Percentiles rank a stretch among this genome's conserved stretches.
These are phyloP conservation scores for Plasmopara halstedii DNA, from an alignment of 352 stramenopile genomes.

Conservation along the genomic window DNA sequence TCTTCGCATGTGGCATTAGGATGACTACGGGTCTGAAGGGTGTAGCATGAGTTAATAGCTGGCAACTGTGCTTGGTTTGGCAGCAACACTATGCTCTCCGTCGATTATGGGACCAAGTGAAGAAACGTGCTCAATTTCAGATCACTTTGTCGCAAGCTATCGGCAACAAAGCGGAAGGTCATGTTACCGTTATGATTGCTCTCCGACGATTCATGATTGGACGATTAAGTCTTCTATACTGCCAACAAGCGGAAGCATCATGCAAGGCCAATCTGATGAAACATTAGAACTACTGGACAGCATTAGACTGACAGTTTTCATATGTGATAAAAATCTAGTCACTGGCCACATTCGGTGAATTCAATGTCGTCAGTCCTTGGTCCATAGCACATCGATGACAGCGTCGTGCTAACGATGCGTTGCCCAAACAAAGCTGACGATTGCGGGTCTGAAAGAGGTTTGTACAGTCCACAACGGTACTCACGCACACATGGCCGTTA, in stretches of 20 bases:
- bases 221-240: slow-evolving; percentile 53
- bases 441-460: slow-evolving; percentile 66
- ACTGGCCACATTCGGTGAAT: slow-evolving; percentile 36
- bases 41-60: slow-evolving; percentile 49
- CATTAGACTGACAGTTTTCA: slow-evolving; percentile 38
- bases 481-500: slow-evolving; percentile 44
- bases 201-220: no score
- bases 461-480: slow-evolving; percentile 52
- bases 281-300: slow-evolving; percentile 47
- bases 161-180: slow-evolving; percentile 66
- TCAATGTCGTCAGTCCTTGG: slow-evolving; percentile 42
- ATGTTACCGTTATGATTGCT: slow-evolving; percentile 10
- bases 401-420: slow-evolving; percentile 30
- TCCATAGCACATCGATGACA: slow-evolving; percentile 44
- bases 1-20: slow-evolving; percentile 48
- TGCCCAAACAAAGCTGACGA: slow-evolving; percentile 59
- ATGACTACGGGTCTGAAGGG: slow-evolving; percentile 67
- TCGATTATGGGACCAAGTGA: slow-evolving; percentile 32
- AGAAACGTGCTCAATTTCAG: slow-evolving; percentile 62
- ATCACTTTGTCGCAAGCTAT: slow-evolving; percentile 55
- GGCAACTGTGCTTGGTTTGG: slow-evolving; percentile 28
- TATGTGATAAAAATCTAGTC: slow-evolving; percentile 77
- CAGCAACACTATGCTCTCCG: slow-evolving; percentile 12
- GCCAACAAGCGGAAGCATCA: slow-evolving; percentile 60
- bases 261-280: slow-evolving; percentile 55